Conservation (phyloP, 345 rosid species). For the Eucalyptus albens region DNA sequence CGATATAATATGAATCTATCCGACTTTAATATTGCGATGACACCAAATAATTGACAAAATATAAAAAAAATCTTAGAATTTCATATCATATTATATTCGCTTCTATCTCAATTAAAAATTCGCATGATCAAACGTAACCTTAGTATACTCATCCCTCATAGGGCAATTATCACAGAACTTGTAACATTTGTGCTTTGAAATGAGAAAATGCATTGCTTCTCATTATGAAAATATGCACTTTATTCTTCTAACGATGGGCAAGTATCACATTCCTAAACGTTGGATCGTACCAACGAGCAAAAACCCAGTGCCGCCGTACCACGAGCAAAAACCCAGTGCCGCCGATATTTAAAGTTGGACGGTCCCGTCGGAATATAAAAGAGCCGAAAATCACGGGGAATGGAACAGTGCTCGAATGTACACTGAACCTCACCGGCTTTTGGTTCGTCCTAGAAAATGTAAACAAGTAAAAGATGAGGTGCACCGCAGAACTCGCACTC, state of each 20-base stretch:
- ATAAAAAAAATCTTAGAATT: fast-evolving
- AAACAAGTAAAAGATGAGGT: background rate
- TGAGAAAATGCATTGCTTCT: background rate
- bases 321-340: background rate
- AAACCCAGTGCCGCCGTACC: background rate
- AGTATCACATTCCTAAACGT: background rate
- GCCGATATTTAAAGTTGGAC: background rate
- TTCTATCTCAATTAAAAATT: too few species aligned
- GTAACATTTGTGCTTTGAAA: background rate
- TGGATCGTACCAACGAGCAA: background rate
- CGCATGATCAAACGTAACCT: fast-evolving
- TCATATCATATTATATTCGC: too few species aligned
- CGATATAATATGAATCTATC: fast-evolving
- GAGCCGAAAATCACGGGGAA: background rate
- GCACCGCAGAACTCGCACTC: background rate
- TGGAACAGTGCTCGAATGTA: background rate
- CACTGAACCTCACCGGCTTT: background rate
- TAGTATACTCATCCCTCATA: fast-evolving
- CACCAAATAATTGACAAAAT: fast-evolving
- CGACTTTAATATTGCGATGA: fast-evolving
- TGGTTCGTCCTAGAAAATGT: background rate
- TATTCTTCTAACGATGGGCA: background rate
- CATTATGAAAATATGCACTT: background rate
- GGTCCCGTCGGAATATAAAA: background rate
- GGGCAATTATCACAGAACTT: background rate